Evolutionary conservation across 2,329 filamentous ascomycete species (phyloP).

Genomic region (Ophiostoma piceae): DNA sequence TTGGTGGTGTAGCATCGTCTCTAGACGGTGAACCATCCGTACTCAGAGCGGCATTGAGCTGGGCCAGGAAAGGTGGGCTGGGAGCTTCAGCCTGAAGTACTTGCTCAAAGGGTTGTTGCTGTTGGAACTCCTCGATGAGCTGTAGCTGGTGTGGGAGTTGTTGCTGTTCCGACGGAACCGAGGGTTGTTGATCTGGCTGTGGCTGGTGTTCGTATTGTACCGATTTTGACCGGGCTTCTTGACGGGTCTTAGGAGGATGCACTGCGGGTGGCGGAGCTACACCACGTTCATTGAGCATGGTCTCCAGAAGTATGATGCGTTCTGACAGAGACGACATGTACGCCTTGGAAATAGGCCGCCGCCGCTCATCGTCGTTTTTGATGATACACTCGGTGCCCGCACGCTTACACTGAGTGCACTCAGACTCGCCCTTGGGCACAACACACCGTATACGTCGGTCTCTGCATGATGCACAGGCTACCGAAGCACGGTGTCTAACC

Average conservation of each 20-base stretch:
- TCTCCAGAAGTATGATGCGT: constrained; percentile 48
- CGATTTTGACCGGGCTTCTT: not conserved
- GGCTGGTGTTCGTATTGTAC: not conserved
- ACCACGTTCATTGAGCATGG: constrained; percentile 47
- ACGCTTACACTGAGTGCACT: constrained; percentile 50
- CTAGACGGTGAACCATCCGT: not conserved
- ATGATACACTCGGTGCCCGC: constrained; percentile 50
- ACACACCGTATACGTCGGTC: constrained; percentile 47
- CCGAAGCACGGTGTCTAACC: constrained; percentile 46
- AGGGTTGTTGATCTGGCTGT: not conserved
- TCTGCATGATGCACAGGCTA: constrained; percentile 52
- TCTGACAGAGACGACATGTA: constrained; percentile 55
- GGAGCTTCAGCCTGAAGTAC: not conserved
- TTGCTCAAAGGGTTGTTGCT: not conserved
- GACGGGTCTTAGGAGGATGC: constrained; percentile 49
- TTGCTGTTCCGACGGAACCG: not conserved
- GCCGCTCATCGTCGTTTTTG: constrained; percentile 53
- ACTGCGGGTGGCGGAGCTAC: constrained; percentile 46
- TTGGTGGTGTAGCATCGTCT: not conserved
- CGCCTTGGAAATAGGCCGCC: constrained; percentile 54
- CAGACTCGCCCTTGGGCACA: constrained; percentile 46
- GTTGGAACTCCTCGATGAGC: not conserved
- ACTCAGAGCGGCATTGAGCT: not conserved
- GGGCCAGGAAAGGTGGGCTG: not conserved
- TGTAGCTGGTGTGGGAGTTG: not conserved